Evolutionary conservation across 2,329 filamentous ascomycete genomes (phyloP).

Genomic region (Talaromyces pinophilus): DNA sequence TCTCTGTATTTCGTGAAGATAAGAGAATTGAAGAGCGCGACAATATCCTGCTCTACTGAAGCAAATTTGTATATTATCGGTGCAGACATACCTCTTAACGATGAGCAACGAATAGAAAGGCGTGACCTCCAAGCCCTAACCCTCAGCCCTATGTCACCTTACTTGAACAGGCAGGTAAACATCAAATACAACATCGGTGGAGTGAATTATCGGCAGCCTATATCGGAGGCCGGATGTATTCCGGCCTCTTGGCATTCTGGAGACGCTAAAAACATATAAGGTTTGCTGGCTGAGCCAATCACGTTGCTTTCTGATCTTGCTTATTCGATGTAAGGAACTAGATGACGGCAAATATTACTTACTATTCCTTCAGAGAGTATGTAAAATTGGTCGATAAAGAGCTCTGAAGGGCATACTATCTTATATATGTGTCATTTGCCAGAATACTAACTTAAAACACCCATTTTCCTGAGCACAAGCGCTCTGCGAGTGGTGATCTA

Average conservation of each 20-base stretch:
- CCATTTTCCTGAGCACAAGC: neutral
- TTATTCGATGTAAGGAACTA: neutral
- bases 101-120: neutral
- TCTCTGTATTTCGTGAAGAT: too few relatives aligned
- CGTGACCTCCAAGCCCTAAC: slow-evolving; percentile 1
- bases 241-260: slow-evolving; percentile 41
- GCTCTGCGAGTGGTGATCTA: neutral
- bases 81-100: too few relatives aligned
- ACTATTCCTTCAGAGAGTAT: neutral
- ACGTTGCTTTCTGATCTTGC: slow-evolving; percentile 13
- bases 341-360: neutral
- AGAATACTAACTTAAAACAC: neutral
- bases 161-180: neutral
- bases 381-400: neutral
- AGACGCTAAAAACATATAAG: slow-evolving; percentile 2
- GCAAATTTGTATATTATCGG: too few relatives aligned
- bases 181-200: slow-evolving; percentile 3
- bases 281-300: slow-evolving; percentile 4
- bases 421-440: too few relatives aligned
- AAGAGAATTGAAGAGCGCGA: too few relatives aligned
- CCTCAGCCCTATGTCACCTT: slow-evolving; percentile 1
- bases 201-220: slow-evolving; percentile 30
- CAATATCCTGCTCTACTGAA: too few relatives aligned
- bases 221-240: slow-evolving; percentile 45
- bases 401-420: neutral